A percentile compares a stretch with the other conserved stretches of the same genome.
These are phyloP conservation scores for Trichocomaceae sp. DNA, from an alignment of 2,329 filamentous ascomycete species.

Conservation along the genomic window DNA sequence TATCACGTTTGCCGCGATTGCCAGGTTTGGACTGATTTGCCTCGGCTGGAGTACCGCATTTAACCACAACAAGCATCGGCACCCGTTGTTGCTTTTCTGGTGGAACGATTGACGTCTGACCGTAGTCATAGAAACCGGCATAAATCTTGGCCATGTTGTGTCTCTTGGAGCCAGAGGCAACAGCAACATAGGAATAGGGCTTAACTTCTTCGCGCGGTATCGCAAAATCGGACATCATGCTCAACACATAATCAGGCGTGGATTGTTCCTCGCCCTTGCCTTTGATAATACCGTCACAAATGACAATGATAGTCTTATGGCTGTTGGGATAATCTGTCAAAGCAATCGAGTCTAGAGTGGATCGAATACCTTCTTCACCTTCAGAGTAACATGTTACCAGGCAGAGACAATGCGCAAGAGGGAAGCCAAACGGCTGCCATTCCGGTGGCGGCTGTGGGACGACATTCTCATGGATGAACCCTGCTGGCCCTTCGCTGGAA, in stretches of 20 bases:
- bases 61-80: constrained; percentile 94
- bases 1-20: constrained; percentile 97
- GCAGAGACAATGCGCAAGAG: constrained; percentile 87
- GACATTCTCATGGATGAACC: constrained; percentile 94
- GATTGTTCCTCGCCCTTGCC: constrained; percentile 80
- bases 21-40: constrained; percentile 75
- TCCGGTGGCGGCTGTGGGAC: constrained; percentile 94
- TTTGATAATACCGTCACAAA: constrained; percentile 97
- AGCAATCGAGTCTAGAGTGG: constrained; percentile 90
- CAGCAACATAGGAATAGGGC: constrained; percentile 91
- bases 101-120: constrained; percentile 69
- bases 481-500: constrained; percentile 71
- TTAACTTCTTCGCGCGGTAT: constrained; percentile 74
- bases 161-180: constrained; percentile 89
- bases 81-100: constrained; percentile 88
- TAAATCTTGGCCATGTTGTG: constrained; percentile 99
- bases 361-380: constrained; percentile 84
- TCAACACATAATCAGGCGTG: constrained; percentile 81
- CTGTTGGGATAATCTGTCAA: constrained; percentile 99
- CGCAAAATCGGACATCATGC: constrained; percentile 92
- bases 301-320: constrained; percentile 92
- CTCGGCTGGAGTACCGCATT: constrained; percentile 90
- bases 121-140: constrained; percentile 97
- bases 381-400: constrained; percentile 96
- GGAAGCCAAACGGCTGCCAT: constrained; percentile 95